These are phyloP conservation scores for Acer campestre DNA, from an alignment of 345 rosid genomes.

Conservation along the genomic window DNA sequence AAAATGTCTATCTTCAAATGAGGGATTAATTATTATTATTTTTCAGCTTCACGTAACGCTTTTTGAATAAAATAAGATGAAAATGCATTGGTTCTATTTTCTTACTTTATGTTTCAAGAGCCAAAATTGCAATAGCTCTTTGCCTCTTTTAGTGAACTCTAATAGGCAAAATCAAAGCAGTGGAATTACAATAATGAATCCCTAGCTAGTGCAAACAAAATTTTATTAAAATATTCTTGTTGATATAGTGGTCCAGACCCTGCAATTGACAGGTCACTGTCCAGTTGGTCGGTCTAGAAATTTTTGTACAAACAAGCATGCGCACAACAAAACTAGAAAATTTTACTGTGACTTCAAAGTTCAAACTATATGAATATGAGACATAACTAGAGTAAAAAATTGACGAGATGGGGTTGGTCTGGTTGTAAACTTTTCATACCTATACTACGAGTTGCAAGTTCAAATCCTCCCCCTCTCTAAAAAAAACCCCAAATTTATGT, in stretches of 20 bases:
- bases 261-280: neutral
- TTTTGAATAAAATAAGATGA: neutral
- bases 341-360: too few species aligned
- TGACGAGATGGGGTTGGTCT: too few species aligned
- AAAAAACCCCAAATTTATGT: too few species aligned
- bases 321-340: neutral
- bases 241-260: conserved; percentile 2
- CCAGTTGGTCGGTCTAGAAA: neutral
- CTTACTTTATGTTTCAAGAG: neutral
- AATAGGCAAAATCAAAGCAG: neutral
- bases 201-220: neutral
- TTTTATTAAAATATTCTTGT: neutral
- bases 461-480: too few species aligned
- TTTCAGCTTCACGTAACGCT: conserved; percentile 2
- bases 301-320: conserved; percentile 7
- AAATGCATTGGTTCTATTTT: neutral
- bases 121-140: neutral
- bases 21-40: neutral
- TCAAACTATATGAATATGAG: too few species aligned
- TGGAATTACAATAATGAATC: neutral
- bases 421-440: too few species aligned
- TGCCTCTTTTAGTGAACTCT: neutral
- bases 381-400: too few species aligned
- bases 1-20: neutral
- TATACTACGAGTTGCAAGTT: too few species aligned